phyloP scores from a whole-genome alignment of 2,329 filamentous ascomycete genomes.

The Epichloe elymi region DNA sequence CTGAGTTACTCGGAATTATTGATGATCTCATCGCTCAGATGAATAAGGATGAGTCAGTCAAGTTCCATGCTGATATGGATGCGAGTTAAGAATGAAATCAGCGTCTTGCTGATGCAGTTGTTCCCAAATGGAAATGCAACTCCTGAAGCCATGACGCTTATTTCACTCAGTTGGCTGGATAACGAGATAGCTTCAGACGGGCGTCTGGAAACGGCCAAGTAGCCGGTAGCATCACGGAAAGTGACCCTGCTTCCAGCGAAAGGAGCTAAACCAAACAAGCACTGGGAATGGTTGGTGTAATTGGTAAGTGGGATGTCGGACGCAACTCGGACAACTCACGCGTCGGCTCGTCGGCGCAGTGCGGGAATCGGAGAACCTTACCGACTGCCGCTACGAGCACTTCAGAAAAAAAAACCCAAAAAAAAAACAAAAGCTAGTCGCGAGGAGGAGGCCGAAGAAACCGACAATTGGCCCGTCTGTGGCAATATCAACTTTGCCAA shows the following conservation, averaged over 20 bases:
- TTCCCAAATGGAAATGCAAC: no score
- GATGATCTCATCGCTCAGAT: slow-evolving; percentile 4
- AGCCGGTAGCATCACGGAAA: no score
- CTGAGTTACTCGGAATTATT: background rate
- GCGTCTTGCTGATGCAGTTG: no score
- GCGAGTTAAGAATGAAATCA: no score
- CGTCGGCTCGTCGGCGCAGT: background rate
- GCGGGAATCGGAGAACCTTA: background rate
- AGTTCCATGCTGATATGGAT: background rate
- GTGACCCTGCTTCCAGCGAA: no score
- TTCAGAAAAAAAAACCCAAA: no score
- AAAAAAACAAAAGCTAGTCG: no score
- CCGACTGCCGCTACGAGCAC: slow-evolving; percentile 1
- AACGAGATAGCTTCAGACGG: no score
- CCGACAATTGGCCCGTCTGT: background rate
- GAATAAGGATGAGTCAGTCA: background rate
- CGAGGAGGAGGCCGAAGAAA: background rate
- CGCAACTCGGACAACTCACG: background rate
- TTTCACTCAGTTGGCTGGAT: background rate
- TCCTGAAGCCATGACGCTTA: background rate
- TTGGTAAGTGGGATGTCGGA: background rate
- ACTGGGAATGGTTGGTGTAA: no score
- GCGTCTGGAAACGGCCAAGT: no score
- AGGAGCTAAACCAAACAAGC: no score
- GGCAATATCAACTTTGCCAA: background rate